These are phyloP conservation scores for Suillus brevipes DNA, from an alignment of 768 basidiomycete species.

Conservation along the genomic window DNA sequence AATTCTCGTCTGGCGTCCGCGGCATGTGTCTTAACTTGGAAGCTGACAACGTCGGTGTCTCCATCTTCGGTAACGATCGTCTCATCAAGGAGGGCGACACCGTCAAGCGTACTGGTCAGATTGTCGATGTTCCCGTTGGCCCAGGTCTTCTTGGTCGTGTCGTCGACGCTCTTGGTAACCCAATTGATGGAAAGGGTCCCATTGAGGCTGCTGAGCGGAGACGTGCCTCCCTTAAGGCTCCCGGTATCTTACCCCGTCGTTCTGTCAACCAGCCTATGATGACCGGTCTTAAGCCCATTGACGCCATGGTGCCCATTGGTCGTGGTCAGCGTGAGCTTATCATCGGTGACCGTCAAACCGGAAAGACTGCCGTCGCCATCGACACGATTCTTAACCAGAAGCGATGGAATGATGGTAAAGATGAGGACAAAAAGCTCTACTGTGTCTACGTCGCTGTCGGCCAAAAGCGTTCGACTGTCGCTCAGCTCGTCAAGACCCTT, in stretches of 20 bases:
- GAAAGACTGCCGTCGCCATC: slow-evolving; percentile 98
- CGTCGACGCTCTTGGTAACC: slow-evolving; percentile 99
- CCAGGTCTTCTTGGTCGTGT: slow-evolving; percentile 97
- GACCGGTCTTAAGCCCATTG: slow-evolving; percentile 99
- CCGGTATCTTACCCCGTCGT: slow-evolving; percentile 98
- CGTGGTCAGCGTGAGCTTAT: slow-evolving; percentile 99
- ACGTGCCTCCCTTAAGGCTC: slow-evolving; percentile 97
- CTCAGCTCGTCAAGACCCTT: slow-evolving; percentile 98
- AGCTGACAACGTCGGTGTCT: slow-evolving; percentile 99
- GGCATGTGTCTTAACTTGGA: slow-evolving; percentile 99
- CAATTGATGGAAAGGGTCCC: slow-evolving; percentile 99
- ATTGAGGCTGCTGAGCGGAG: slow-evolving; percentile 92
- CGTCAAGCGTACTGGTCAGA: slow-evolving; percentile 99
- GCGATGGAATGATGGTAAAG: slow-evolving; percentile 98
- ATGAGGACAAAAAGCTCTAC: slow-evolving; percentile 98
- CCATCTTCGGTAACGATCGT: slow-evolving; percentile 98
- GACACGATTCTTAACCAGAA: slow-evolving; percentile 99
- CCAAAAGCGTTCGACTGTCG: slow-evolving; percentile 99
- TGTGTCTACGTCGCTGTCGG: slow-evolving; percentile 99
- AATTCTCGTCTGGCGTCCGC: slow-evolving; percentile 99
- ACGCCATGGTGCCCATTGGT: slow-evolving; percentile 99
- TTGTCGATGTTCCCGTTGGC: slow-evolving; percentile 99
- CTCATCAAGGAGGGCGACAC: slow-evolving; percentile 99
- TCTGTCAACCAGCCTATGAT: slow-evolving; percentile 99
- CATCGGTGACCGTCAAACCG: slow-evolving; percentile 99